Conservation (phyloP, 1,139 yeast genomes). For the Suhomyces bolitotheri region DNA sequence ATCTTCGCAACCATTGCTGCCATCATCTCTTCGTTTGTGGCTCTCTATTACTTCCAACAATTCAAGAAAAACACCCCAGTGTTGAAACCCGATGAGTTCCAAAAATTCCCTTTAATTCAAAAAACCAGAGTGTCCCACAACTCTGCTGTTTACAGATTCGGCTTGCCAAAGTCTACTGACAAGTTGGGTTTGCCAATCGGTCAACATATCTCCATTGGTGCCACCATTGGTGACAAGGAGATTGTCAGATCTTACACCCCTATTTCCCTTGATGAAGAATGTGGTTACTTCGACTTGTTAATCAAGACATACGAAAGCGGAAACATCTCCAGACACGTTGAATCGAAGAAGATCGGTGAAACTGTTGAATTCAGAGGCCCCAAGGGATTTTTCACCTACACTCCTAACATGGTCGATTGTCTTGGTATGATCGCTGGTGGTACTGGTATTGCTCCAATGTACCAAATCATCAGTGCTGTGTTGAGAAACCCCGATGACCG, state of each 20-base stretch:
- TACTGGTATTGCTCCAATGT: conserved; percentile 90
- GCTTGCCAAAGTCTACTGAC: conserved; percentile 73
- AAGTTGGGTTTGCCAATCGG: conserved; percentile 91
- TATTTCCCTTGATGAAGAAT: conserved; percentile 78
- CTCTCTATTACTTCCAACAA: conserved; percentile 38
- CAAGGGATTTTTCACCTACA: conserved; percentile 85
- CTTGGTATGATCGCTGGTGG: conserved; percentile 96
- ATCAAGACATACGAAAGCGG: conserved; percentile 94
- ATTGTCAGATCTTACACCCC: conserved; percentile 93
- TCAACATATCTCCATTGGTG: conserved; percentile 82
- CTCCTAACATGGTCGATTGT: conserved; percentile 73
- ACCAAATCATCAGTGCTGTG: conserved; percentile 81
- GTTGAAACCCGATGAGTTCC: conserved; percentile 65
- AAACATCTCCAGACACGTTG: conserved; percentile 77
- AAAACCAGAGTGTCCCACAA: conserved; percentile 80
- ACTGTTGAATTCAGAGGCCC: conserved; percentile 72
- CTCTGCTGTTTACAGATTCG: conserved; percentile 82
- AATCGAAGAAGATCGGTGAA: conserved; percentile 55
- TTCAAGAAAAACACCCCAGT: conserved; percentile 50
- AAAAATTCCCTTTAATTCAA: conserved; percentile 79
- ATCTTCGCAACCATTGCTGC: conserved; percentile 46
- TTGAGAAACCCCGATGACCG: conserved; percentile 72
- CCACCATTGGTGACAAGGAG: conserved; percentile 76
- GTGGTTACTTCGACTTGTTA: conserved; percentile 86
- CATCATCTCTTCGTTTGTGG: conserved; percentile 40